phyloP scores from a whole-genome alignment of 352 stramenopile species.

The Lagenidium sp. region DNA sequence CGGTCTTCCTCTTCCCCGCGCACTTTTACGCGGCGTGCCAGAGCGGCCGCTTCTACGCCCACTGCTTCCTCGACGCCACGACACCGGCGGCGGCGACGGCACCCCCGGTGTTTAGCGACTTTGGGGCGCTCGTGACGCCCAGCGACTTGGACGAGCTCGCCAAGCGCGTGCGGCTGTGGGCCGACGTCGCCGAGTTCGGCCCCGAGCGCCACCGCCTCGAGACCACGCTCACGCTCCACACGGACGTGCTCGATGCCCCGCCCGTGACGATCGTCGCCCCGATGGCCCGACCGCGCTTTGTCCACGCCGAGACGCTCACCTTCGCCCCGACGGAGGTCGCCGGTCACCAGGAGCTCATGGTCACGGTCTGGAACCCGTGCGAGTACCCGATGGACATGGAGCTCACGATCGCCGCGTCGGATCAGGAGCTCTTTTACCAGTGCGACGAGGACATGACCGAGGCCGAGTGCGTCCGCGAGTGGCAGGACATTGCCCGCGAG shows the following conservation, averaged over 20 bases:
- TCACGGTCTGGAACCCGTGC: slow-evolving; percentile 39
- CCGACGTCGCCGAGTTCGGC: not conserved
- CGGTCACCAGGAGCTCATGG: too few species aligned
- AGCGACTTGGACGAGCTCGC: slow-evolving; percentile 3
- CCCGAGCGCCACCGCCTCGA: not conserved
- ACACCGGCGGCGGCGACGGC: not conserved
- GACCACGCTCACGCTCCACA: not conserved
- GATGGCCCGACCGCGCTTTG: slow-evolving; percentile 20
- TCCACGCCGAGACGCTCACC: not conserved
- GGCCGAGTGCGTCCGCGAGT: slow-evolving; percentile 25
- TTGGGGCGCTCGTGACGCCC: slow-evolving; percentile 2
- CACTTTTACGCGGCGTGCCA: slow-evolving; percentile 3
- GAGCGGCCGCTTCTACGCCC: slow-evolving; percentile 6
- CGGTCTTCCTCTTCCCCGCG: slow-evolving; percentile 4
- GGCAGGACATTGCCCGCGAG: slow-evolving; percentile 14
- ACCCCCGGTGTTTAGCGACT: not conserved
- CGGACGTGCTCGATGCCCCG: slow-evolving; percentile 1
- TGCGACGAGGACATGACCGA: slow-evolving; percentile 22
- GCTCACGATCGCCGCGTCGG: slow-evolving; percentile 21
- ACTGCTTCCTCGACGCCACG: slow-evolving; percentile 5
- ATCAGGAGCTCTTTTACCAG: slow-evolving; percentile 35
- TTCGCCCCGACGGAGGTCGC: slow-evolving; percentile 45
- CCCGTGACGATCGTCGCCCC: slow-evolving; percentile 1
- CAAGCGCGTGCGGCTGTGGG: not conserved
- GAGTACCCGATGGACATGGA: slow-evolving; percentile 41